Percentiles rank a stretch among this genome's conserved stretches.
Evolutionary conservation across 495 filamentous ascomycete genomes (phyloP).

Genomic region (Hyaloscypha bicolor): DNA sequence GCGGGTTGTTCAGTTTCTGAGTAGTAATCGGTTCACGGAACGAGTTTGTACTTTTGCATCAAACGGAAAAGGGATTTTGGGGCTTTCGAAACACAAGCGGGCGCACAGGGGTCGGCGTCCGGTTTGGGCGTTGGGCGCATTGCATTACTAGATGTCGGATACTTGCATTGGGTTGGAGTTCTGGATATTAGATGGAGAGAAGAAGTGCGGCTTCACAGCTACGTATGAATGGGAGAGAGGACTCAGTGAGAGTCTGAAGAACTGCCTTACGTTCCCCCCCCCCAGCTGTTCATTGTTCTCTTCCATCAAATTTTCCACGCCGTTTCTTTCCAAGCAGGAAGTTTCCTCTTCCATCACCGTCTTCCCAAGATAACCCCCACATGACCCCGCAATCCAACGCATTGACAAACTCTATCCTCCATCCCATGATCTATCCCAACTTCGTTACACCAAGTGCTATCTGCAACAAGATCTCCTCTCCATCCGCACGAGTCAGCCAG

Average conservation of each 20-base stretch:
- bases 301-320: background rate
- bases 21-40: background rate
- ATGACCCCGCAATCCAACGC: background rate
- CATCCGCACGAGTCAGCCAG: background rate
- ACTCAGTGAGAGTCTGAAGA: background rate
- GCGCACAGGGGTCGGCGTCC: background rate
- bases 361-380: background rate
- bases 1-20: slow-evolving; percentile 88
- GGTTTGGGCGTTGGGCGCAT: slow-evolving; percentile 1
- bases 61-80: background rate
- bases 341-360: background rate
- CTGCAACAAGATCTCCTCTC: slow-evolving; percentile 4
- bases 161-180: slow-evolving; percentile 2
- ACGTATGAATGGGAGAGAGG: background rate
- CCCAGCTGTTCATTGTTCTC: background rate
- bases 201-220: background rate
- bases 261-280: background rate
- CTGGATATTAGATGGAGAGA: background rate
- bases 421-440: background rate
- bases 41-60: background rate
- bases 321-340: background rate
- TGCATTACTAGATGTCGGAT: slow-evolving; percentile 11
- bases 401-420: background rate
- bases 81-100: background rate
- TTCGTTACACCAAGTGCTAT: slow-evolving; percentile 15